phyloP scores from a whole-genome alignment of 768 basidiomycete genomes.

The Boletus tylopilopsis region DNA sequence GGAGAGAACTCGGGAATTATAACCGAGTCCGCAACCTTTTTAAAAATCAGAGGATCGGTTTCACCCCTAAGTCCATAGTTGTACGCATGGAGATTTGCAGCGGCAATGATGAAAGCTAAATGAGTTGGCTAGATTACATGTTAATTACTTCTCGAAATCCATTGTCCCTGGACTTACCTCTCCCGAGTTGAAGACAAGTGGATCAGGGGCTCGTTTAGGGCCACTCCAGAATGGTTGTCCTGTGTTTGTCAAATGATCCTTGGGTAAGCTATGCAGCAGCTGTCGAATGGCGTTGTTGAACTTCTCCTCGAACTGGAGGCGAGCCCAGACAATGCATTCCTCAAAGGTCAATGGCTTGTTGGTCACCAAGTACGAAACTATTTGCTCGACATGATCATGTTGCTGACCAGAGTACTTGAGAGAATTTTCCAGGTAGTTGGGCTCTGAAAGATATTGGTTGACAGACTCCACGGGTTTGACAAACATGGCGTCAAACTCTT shows the following conservation, averaged over 20 bases:
- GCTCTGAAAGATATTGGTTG: slow-evolving; percentile 95
- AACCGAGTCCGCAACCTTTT: slow-evolving; percentile 78
- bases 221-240: slow-evolving; percentile 99
- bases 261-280: slow-evolving; percentile 88
- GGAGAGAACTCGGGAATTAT: slow-evolving; percentile 92
- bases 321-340: slow-evolving; percentile 96
- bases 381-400: slow-evolving; percentile 83
- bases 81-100: slow-evolving; percentile 94
- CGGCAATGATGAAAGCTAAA: slow-evolving; percentile 84
- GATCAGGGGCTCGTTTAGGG: slow-evolving; percentile 94
- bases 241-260: slow-evolving; percentile 85
- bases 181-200: slow-evolving; percentile 79
- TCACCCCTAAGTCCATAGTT: slow-evolving; percentile 97
- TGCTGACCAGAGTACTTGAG: slow-evolving; percentile 92
- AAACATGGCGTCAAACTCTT: slow-evolving; percentile 89
- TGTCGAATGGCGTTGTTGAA: slow-evolving; percentile 94
- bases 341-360: slow-evolving; percentile 94
- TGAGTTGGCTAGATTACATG: slow-evolving; percentile 62
- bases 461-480: slow-evolving; percentile 92
- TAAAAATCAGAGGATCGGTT: slow-evolving; percentile 73
- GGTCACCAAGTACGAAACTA: slow-evolving; percentile 84
- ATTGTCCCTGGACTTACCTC: slow-evolving; percentile 55
- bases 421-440: slow-evolving; percentile 89
- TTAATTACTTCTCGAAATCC: slow-evolving; percentile 8
- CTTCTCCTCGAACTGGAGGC: slow-evolving; percentile 90